Percentiles rank a stretch among this genome's conserved stretches.
phyloP scores from a whole-genome alignment of 495 filamentous ascomycete species.

The Hypomontagnella monticulosa region DNA sequence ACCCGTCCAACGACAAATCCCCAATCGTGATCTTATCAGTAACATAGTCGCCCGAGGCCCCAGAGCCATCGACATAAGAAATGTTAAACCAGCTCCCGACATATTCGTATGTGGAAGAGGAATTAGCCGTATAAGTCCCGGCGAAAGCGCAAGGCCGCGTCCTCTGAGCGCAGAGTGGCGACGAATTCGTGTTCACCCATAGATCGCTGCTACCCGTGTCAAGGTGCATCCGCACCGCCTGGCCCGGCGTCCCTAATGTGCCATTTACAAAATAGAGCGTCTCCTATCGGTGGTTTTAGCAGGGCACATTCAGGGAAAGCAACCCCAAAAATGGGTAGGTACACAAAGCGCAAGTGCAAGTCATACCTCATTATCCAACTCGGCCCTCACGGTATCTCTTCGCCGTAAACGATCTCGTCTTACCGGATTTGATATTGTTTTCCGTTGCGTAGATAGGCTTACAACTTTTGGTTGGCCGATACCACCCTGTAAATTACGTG shows the following conservation, averaged over 20 bases:
- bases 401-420: slow-evolving; percentile 57
- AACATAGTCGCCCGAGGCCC: slow-evolving; percentile 83
- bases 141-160: slow-evolving; percentile 62
- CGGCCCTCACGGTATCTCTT: slow-evolving; percentile 52
- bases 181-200: slow-evolving; percentile 80
- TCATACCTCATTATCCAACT: slow-evolving; percentile 60
- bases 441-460: slow-evolving; percentile 58
- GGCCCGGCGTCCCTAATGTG: slow-evolving; percentile 75
- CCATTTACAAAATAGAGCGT: slow-evolving; percentile 77
- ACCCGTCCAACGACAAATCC: slow-evolving; percentile 62
- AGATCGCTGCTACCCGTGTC: slow-evolving; percentile 92
- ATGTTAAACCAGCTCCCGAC: slow-evolving; percentile 87
- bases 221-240: slow-evolving; percentile 71
- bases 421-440: slow-evolving; percentile 50
- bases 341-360: neutral
- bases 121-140: slow-evolving; percentile 76
- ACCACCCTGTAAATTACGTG: slow-evolving; percentile 42
- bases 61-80: slow-evolving; percentile 87
- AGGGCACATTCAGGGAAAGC: neutral
- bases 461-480: slow-evolving; percentile 55
- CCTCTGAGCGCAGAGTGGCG: slow-evolving; percentile 63
- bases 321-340: slow-evolving; percentile 7
- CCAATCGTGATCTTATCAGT: slow-evolving; percentile 80
- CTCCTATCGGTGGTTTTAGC: slow-evolving; percentile 52
- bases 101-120: slow-evolving; percentile 82